Evolutionary conservation across 1,284 basidiomycete species (phyloP), one percentile per base, ranked within the genome.

Genomic region (Cutaneotrichosporon dermatis): DNA sequence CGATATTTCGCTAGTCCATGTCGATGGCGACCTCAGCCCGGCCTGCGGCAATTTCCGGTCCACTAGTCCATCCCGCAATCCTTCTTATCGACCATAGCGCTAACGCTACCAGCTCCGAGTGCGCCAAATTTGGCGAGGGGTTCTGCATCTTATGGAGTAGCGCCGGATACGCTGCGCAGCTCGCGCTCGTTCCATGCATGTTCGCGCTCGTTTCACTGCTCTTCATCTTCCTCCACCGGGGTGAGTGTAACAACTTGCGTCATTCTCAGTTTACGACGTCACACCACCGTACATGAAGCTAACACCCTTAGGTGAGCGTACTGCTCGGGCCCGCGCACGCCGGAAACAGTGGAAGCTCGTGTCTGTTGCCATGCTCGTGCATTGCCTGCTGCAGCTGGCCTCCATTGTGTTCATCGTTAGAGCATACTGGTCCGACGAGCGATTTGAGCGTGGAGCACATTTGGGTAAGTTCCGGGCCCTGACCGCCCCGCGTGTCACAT

Each of bases 261-360:
- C 44, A 25, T 25, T 25, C 25, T 25, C 25, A 25, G 25, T 25
- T 9, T 25, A 51, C 35, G 11, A 16, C 34, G 12, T 16, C 25
- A 54, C 13, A 34, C 13, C 16, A 25, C 33, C 51, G 7, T 35
- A 11, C 3, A 9, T 9, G 2, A 36, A 12, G 35, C 54, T 55
- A 25, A 55, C 54, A 54, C 37, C 39, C 55, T 12, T 40, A 74
- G 72, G 75, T 13, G 66, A 75, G 40, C 64, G 72, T 13, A 72
- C 70, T 4, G 72, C 73, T n/a, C 63, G 77, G 48, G 77, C 76
- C 5, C 67, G 70, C 53, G 74, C 76, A 5, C 63, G 77, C 35
- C 58, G 73, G 60, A 70, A 76, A 46, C 75, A 76, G 43, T 79
- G 77, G 77, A 77, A 77, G 64, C 69, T 79, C 39, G 76, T 79